A percentile compares a stretch with the other conserved stretches of the same genome.
Evolutionary conservation across 495 filamentous ascomycete genomes (phyloP).

Genomic region (Amphirosellinia nigrospora): DNA sequence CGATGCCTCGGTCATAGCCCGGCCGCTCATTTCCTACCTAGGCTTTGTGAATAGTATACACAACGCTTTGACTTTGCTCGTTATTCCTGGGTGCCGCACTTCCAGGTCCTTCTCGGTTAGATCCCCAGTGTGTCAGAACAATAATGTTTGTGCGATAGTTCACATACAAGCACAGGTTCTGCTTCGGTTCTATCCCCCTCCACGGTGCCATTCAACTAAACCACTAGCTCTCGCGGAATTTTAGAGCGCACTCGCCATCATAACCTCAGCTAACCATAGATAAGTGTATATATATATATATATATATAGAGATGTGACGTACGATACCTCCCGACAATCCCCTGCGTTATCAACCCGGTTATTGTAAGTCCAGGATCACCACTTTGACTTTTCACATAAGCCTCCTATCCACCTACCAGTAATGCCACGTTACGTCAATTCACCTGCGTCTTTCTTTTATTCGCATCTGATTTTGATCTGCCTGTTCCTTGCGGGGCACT

Average conservation of each 20-base stretch:
- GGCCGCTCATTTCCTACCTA: constrained; percentile 11
- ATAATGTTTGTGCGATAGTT: constrained; percentile 1
- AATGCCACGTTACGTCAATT: constrained; percentile 5
- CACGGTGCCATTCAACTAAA: constrained; percentile 25
- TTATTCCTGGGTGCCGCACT: neutral
- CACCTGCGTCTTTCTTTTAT: neutral
- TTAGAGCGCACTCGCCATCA: neutral
- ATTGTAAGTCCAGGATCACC: neutral
- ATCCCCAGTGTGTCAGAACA: constrained; percentile 12
- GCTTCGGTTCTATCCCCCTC: constrained; percentile 14
- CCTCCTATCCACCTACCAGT: constrained; percentile 11
- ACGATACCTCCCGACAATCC: neutral
- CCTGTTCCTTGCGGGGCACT: constrained; percentile 14
- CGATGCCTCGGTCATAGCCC: constrained; percentile 24
- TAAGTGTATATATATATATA: neutral
- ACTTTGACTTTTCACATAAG: neutral
- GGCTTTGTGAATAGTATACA: neutral
- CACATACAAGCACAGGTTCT: constrained; percentile 11
- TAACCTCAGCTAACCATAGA: neutral
- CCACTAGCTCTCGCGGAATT: neutral
- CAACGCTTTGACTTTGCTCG: neutral
- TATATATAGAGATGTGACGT: neutral
- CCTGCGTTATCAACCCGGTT: neutral
- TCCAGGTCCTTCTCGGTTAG: constrained; percentile 9
- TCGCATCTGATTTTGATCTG: constrained; percentile 11